These are phyloP conservation scores for Aureobasidium leucospermi DNA, from an alignment of 2,329 filamentous ascomycete genomes.

Conservation along the genomic window DNA sequence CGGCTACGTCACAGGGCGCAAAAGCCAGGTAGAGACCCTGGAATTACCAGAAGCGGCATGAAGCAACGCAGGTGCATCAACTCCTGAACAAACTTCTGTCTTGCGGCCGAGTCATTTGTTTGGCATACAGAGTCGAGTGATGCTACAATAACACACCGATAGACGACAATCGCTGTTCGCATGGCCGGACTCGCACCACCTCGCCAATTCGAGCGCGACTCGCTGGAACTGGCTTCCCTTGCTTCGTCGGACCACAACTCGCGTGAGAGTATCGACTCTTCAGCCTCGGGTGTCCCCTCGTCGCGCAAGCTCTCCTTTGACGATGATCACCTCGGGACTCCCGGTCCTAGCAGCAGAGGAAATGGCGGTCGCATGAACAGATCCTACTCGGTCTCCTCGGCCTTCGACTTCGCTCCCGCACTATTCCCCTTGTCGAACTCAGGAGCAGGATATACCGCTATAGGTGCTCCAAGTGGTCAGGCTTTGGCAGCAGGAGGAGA, in stretches of 20 bases:
- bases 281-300: slow-evolving; percentile 79
- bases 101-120: slow-evolving; percentile 1
- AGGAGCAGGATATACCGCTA: slow-evolving; percentile 66
- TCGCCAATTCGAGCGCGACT: slow-evolving; percentile 57
- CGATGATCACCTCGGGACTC: slow-evolving; percentile 60
- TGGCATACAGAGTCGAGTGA: not conserved
- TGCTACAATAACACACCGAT: slow-evolving; percentile 5
- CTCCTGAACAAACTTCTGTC: slow-evolving; percentile 8
- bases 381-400: slow-evolving; percentile 83
- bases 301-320: slow-evolving; percentile 85
- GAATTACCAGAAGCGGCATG: not conserved
- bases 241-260: slow-evolving; percentile 69
- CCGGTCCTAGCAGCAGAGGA: slow-evolving; percentile 27
- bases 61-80: not conserved
- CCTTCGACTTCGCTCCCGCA: slow-evolving; percentile 91
- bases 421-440: slow-evolving; percentile 86
- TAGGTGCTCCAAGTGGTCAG: slow-evolving; percentile 65
- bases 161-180: not conserved
- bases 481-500: slow-evolving; percentile 53
- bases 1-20: not conserved
- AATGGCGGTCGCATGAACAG: slow-evolving; percentile 38
- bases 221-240: slow-evolving; percentile 89
- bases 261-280: slow-evolving; percentile 64
- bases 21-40: not conserved
- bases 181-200: slow-evolving; percentile 14